A percentile compares a stretch with the other conserved stretches of the same genome.
Conservation (phyloP, 305 asterid genomes). For the Fraxinus baroniana region DNA sequence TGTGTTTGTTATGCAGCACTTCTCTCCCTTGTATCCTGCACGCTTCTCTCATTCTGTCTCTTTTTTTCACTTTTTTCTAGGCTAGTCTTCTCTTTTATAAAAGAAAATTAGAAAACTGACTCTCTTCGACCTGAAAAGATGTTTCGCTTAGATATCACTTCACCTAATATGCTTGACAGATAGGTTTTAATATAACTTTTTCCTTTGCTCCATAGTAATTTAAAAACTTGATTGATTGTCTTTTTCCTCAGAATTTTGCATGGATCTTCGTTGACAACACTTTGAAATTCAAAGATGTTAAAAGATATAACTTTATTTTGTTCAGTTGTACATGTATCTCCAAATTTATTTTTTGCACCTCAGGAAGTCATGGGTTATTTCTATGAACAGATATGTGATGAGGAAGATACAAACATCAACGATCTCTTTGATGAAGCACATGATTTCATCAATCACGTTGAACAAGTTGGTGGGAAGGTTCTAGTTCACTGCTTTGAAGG, state of each 20-base stretch:
- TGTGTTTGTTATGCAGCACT: slow-evolving; percentile 40
- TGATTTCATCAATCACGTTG: slow-evolving; percentile 74
- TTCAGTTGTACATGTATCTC: not conserved
- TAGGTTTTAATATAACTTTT: not conserved
- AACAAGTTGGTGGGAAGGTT: slow-evolving; percentile 73
- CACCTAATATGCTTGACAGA: not conserved
- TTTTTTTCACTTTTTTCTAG: not conserved
- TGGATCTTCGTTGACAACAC: not conserved
- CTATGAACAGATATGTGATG: slow-evolving; percentile 61
- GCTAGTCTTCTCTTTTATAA: not conserved
- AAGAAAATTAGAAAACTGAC: not conserved
- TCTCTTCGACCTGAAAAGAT: not conserved
- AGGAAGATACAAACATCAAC: slow-evolving; percentile 71
- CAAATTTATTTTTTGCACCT: not conserved
- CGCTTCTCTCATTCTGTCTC: not conserved
- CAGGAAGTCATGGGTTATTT: slow-evolving; percentile 12
- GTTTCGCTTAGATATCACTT: not conserved
- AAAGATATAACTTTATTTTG: not conserved
- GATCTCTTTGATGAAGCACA: slow-evolving; percentile 86
- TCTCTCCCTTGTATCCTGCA: slow-evolving; percentile 13
- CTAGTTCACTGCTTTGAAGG: slow-evolving; percentile 99
- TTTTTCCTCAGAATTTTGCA: not conserved
- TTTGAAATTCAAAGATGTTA: not conserved
- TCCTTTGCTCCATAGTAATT: not conserved
- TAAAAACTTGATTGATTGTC: not conserved